Evolutionary conservation across 2,329 filamentous ascomycete species (phyloP).

Genomic region (Sclerotinia glacialis): DNA sequence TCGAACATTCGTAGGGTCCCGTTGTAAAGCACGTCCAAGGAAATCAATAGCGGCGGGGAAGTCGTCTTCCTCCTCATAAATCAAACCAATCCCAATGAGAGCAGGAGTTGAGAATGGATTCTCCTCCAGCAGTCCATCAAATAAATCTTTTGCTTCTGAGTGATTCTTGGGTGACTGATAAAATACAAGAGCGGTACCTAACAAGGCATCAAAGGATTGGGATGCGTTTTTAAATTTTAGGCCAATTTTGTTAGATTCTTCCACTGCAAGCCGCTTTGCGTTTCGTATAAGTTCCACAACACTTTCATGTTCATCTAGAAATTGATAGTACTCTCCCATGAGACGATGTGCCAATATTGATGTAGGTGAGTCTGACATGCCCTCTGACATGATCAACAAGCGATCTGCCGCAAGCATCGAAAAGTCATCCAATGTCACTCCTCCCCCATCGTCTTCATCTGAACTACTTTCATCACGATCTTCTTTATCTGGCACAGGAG

Average conservation of each 20-base stretch:
- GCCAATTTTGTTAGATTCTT: conserved; percentile 65
- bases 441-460: conserved; percentile 57
- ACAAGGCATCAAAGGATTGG: conserved; percentile 71
- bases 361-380: conserved; percentile 58
- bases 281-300: conserved; percentile 77
- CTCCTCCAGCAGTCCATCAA: conserved; percentile 74
- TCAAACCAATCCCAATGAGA: conserved; percentile 84
- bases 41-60: conserved; percentile 80
- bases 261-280: conserved; percentile 59
- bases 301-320: conserved; percentile 80
- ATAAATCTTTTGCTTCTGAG: conserved; percentile 79
- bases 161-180: conserved; percentile 90
- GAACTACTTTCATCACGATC: conserved; percentile 51
- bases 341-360: conserved; percentile 83
- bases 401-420: conserved; percentile 74
- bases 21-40: conserved; percentile 68
- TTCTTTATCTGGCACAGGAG: conserved; percentile 40
- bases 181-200: conserved; percentile 86
- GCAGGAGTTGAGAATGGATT: conserved; percentile 76
- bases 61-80: conserved; percentile 90
- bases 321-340: conserved; percentile 77
- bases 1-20: conserved; percentile 71
- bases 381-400: conserved; percentile 75
- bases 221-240: conserved; percentile 65
- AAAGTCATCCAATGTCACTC: conserved; percentile 51